These are phyloP conservation scores for Bothia castanella DNA, from an alignment of 1,284 basidiomycete genomes.

Conservation along the genomic window DNA sequence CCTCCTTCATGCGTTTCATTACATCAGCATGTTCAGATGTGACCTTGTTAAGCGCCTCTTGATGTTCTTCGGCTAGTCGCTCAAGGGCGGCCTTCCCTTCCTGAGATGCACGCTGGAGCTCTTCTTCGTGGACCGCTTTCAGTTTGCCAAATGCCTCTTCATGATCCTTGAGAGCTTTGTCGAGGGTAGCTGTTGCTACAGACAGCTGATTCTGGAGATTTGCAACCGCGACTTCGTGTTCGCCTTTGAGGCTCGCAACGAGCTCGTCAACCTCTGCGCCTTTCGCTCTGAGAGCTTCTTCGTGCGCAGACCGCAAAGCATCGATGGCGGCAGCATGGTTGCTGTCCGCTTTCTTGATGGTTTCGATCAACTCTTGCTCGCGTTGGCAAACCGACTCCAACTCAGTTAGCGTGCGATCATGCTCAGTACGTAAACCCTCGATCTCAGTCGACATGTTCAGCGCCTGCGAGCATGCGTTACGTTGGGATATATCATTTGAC, in stretches of 20 bases:
- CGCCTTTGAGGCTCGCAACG: conserved; percentile 42
- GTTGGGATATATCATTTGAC: not conserved
- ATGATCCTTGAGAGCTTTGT: conserved; percentile 50
- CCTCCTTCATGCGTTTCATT: conserved; percentile 59
- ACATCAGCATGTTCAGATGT: conserved; percentile 51
- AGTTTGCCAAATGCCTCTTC: conserved; percentile 50
- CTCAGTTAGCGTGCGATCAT: conserved; percentile 48
- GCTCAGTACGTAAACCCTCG: conserved; percentile 64
- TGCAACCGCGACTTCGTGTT: conserved; percentile 36
- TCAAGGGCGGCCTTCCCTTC: conserved; percentile 49
- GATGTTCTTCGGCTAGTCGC: conserved; percentile 50
- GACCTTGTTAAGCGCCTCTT: conserved; percentile 46
- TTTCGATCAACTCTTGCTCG: conserved; percentile 51
- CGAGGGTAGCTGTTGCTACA: conserved; percentile 40
- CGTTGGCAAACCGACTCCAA: conserved; percentile 55
- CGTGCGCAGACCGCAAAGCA: conserved; percentile 51
- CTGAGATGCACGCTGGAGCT: conserved; percentile 44
- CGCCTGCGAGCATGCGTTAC: conserved; percentile 42
- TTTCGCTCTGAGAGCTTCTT: conserved; percentile 50
- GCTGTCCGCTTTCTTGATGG: conserved; percentile 48
- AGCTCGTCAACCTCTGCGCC: conserved; percentile 49
- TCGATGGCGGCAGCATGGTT: conserved; percentile 48
- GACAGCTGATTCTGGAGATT: conserved; percentile 45
- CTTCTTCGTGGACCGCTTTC: conserved; percentile 44
- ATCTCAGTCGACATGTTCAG: conserved; percentile 85